Conservation (phyloP, 805 yeast genomes). For the Candida odintsovae region DNA sequence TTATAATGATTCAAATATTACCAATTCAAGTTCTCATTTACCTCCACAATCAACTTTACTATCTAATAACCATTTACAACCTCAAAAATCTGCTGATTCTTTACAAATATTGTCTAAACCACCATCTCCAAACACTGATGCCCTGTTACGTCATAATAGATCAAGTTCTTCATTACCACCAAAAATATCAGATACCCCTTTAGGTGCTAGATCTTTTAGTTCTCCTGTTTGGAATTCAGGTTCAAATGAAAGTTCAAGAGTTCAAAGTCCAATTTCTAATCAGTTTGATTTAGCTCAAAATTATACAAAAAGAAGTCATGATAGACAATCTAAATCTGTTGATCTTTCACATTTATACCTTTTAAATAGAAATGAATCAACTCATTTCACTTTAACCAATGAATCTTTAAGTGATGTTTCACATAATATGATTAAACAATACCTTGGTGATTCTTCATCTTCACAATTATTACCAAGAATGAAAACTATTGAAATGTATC, state of each 20-base stretch:
- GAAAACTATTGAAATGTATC: constrained; percentile 81
- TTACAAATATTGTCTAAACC: neutral
- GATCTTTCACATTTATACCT: constrained; percentile 37
- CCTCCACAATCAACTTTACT: neutral
- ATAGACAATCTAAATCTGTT: constrained; percentile 30
- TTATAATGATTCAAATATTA: neutral
- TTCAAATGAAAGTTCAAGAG: constrained; percentile 2
- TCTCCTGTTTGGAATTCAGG: constrained; percentile 6
- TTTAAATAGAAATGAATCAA: constrained; percentile 25
- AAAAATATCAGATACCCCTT: constrained; percentile 16
- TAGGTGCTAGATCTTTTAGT: constrained; percentile 20
- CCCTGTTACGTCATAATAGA: neutral
- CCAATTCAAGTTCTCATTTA: neutral
- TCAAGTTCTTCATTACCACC: constrained; percentile 11
- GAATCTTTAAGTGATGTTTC: constrained; percentile 43
- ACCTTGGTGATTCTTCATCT: constrained; percentile 44
- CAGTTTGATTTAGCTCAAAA: neutral
- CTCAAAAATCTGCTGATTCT: neutral
- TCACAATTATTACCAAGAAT: constrained; percentile 61
- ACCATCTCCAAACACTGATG: neutral
- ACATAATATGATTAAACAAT: constrained; percentile 46
- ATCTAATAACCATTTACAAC: neutral
- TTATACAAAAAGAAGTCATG: constrained; percentile 4
- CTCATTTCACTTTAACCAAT: constrained; percentile 33
- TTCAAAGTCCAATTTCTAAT: constrained; percentile 1